Base-by-base conservation (phyloP, 2,329 filamentous ascomycete species). In the Alternaria consortialis region DNA sequence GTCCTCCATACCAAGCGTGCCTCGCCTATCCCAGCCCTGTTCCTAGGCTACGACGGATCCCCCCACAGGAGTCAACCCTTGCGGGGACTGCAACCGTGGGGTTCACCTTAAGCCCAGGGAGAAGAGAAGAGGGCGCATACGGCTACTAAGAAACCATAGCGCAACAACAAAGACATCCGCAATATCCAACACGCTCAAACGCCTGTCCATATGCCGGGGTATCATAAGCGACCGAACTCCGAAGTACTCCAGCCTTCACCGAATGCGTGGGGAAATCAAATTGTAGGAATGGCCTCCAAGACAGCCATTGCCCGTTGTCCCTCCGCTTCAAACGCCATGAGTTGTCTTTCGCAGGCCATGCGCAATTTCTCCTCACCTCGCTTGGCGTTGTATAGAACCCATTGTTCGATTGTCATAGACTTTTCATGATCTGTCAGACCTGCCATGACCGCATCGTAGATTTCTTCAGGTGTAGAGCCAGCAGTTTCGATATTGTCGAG, bases 351-450 rank as follows among this genome's bases (percentile, higher is more conserved):
- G 73, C 93, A 97, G 75, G 96, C 91, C 36, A 85, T 81, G 73
- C 90, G 90, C 56, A 99, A 82, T 76, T 88, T 90, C 78, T 89
- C 87, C 81, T 98, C 94, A 0, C 92, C 93, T 74, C 90, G 84
- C 62, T 86, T 85, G 0, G 95, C 95, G 68, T 95, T 94, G 79
- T 90, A 87, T 59, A 89, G 84, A 39, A 99, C 91, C 93, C 94
- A 99, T 78, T 97, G 89, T 77, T 97, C 93, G 0, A 98, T 92
- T 5, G 89, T 94, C 94, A 99, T 97, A 37, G 86, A 84, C 82
- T 91, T 93, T 81, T 98, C 95, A 0, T 89, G 87, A 54, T 86
- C 91, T 2, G 87, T 90, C 54, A 99, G 80, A 13, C 86, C 86
- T 0, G 84, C 84, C 12, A 87, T 88, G 39, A 84, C 82, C 12